Evolutionary conservation across 1,139 yeast genomes (phyloP).

Genomic region (Blastobotrys illinoisensis): DNA sequence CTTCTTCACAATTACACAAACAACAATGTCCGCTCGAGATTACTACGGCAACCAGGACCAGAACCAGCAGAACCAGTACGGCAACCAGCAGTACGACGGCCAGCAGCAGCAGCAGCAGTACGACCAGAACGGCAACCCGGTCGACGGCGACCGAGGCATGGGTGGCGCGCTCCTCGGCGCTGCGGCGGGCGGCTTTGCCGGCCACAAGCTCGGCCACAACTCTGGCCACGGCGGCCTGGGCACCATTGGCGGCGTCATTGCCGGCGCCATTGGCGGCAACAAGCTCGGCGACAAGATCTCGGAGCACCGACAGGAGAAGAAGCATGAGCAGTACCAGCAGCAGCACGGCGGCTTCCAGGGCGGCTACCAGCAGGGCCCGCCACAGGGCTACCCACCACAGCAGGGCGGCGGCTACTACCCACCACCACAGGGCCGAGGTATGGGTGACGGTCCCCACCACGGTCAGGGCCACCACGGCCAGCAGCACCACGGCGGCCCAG

Average conservation of each 20-base stretch:
- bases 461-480: too few species aligned
- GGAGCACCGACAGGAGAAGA: constrained; percentile 21
- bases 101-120: constrained; percentile 17
- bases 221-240: constrained; percentile 48
- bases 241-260: constrained; percentile 53
- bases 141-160: constrained; percentile 52
- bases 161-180: constrained; percentile 54
- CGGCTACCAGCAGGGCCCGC: constrained; percentile 12
- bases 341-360: constrained; percentile 12
- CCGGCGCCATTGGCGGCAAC: constrained; percentile 57
- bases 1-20: constrained; percentile 1
- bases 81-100: constrained; percentile 11
- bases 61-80: constrained; percentile 9
- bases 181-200: constrained; percentile 50
- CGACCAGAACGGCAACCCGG: constrained; percentile 17
- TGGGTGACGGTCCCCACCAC: constrained; percentile 22
- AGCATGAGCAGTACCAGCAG: constrained; percentile 19
- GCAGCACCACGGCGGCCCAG: constrained; percentile 21
- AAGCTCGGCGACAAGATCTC: constrained; percentile 43
- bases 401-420: constrained; percentile 15
- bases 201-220: constrained; percentile 40
- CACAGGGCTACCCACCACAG: constrained; percentile 22
- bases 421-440: not conserved
- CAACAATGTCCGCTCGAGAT: constrained; percentile 15
- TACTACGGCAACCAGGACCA: constrained; percentile 10